Evolutionary conservation across 768 basidiomycete genomes (phyloP).

Genomic region (Hygrophorus pudorinus): DNA sequence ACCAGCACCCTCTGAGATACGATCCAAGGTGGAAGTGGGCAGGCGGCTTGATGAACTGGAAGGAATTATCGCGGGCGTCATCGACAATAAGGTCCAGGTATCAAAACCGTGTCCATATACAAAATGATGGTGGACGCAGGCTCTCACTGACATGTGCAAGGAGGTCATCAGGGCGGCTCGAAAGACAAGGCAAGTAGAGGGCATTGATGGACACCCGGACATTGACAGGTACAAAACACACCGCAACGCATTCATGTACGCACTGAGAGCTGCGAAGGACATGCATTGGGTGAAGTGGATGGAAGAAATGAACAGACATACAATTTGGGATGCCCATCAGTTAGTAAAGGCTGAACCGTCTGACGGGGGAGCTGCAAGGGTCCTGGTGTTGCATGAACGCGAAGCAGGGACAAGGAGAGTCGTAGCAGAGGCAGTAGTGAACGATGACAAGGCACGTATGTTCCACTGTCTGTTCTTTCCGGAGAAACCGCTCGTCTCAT

Average conservation of each 20-base stretch:
- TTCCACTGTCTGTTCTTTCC: conserved; percentile 20
- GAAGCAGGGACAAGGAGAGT: not conserved
- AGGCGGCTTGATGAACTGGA: not conserved
- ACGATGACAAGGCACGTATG: conserved; percentile 1
- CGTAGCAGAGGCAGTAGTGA: conserved; percentile 2
- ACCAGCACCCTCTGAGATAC: not conserved
- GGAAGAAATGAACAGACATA: too few relatives aligned
- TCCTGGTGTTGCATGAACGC: not conserved
- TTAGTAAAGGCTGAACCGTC: too few relatives aligned
- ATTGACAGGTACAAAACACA: not conserved
- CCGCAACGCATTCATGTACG: too few relatives aligned
- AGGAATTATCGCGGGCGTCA: not conserved
- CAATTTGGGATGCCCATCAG: too few relatives aligned
- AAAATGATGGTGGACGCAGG: not conserved
- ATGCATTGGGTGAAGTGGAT: too few relatives aligned
- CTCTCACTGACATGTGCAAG: not conserved
- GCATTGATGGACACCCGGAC: not conserved
- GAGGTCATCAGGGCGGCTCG: not conserved
- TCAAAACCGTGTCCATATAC: too few relatives aligned
- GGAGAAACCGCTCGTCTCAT: not conserved
- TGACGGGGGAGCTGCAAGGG: too few relatives aligned
- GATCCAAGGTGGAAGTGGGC: not conserved
- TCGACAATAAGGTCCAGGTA: not conserved
- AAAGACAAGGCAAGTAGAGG: not conserved
- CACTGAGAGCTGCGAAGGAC: too few relatives aligned